Base-by-base conservation (phyloP, 768 basidiomycete species). In the Lactifluus pinguis region DNA sequence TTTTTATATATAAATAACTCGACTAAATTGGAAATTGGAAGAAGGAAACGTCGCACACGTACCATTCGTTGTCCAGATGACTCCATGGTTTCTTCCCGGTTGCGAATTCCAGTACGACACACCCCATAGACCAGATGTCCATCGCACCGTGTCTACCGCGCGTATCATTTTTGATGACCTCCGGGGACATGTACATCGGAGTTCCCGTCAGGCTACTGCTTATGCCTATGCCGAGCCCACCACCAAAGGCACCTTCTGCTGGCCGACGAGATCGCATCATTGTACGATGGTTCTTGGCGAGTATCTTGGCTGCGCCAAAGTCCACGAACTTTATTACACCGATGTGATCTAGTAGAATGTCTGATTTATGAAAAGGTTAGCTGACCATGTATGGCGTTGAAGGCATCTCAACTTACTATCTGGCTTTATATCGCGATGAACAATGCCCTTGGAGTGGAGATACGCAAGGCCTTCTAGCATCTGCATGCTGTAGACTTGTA, bases 111-210 rank as follows among this genome's bases (percentile, higher is more conserved):
- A 98, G 82, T 14, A 98, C 86, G n/a, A 98, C 93, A 69, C 97
- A 98, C 17, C 97, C 97, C 59, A 98, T 74, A 25, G 93, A 92
- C 97, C 97, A 99, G 48, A 99, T 86, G 71, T 99, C 97, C 90
- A 97, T 97, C 11, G 95, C 92, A 17, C 97, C 97, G 65, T 91
- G 85, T 53, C 88, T 80, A 30, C 94, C 93, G 14, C 85, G 78
- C 64, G 81, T 86, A 67, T 95, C 92, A 67, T 89, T 97, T 76
- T 95, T 92, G 77, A 99, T 98, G 56, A 97, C 85, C 71, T 99
- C 97, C 1, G 97, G 97, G 6, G 95, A 97, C 92, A 99, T 98
- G 73, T 99, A 98, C 95, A 98, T 98, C 0, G 97, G 97, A 13
- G 97, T 99, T 17, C 94, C 95, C 1, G 95, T 97, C 38, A 99